phyloP scores from a whole-genome alignment of 1,284 basidiomycete species.

The Erythrobasidium hasegawianum region DNA sequence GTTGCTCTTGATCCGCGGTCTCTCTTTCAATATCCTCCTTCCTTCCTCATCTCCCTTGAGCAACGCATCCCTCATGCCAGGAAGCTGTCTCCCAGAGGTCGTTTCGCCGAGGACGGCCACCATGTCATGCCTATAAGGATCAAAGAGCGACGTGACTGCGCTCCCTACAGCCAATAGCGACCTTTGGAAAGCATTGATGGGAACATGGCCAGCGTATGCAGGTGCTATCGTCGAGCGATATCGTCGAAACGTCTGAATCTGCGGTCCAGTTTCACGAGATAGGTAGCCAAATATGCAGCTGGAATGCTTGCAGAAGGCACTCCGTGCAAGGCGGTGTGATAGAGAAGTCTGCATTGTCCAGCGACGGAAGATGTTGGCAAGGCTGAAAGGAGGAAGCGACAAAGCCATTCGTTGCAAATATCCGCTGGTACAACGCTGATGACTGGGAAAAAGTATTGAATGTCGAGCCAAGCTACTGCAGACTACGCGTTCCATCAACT shows the following conservation, averaged over 20 bases:
- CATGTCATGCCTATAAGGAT: slow-evolving; percentile 87
- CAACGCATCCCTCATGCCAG: slow-evolving; percentile 24
- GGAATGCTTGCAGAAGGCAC: no score
- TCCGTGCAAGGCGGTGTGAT: no score
- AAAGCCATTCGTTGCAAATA: no score
- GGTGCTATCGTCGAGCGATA: slow-evolving; percentile 31
- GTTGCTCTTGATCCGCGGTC: slow-evolving; percentile 73
- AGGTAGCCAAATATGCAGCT: no score
- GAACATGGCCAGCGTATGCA: slow-evolving; percentile 68
- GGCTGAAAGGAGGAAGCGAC: no score
- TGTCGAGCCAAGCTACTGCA: no score
- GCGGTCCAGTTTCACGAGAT: no score
- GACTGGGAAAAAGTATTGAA: no score
- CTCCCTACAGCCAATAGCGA: slow-evolving; percentile 80
- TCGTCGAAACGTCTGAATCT: background rate
- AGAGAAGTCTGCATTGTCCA: no score
- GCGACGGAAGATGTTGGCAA: no score
- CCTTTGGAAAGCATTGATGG: slow-evolving; percentile 74
- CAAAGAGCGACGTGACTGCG: slow-evolving; percentile 72
- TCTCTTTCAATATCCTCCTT: slow-evolving; percentile 71
- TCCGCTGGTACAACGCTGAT: no score
- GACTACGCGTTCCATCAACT: no score
- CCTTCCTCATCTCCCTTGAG: slow-evolving; percentile 57
- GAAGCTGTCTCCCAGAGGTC: slow-evolving; percentile 53
- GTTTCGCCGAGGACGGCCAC: slow-evolving; percentile 88